Evolutionary conservation across 441 rosid genomes (phyloP), one percentile per base, ranked within the genome.

Genomic region (Capsella rubella): DNA sequence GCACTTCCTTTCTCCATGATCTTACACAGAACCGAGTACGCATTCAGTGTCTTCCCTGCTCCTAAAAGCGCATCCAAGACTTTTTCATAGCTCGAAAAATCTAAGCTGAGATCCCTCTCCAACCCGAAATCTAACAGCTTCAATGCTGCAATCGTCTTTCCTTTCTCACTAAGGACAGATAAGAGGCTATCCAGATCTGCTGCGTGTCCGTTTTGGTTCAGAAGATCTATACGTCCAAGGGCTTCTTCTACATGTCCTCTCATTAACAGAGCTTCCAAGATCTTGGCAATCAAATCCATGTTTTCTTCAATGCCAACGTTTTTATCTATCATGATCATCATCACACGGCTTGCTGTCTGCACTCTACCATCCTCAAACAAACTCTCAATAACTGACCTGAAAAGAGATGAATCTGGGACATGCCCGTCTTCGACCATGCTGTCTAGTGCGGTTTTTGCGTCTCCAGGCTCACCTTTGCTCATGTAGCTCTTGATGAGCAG

Each of bases 221-320:
- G 81, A 59, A 94, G 84, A 80, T 91, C 97, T 21, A 90, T 84
- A 55, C 97, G 89, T 42, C 96, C 97, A 13, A 94, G 85, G 40
- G 97, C 98, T 86, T 94, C 98, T 81, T 90, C 97, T 32, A 87
- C 89, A 32, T 94, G 98, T 11, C 98, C 98, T 84, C 97, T 90
- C 82, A 83, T 71, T 57, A 94, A 80, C 11, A 94, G 91, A 73
- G 96, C 91, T 85, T 91, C 95, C 83, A 91, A 77, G 55, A 91
- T 83, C 86, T 91, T 89, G 8, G 81, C 82, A 46, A 86, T 84
- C 86, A 94, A 84, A 77, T 91, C 98, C 92, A 82, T 83, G 71
- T 91, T 87, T 76, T 87, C 96, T 56, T 77, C 82, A 62, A 90
- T 77, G 15, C 91, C 93, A 79, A 90, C 84, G 39, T 90, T 90